Conservation (phyloP, 2,329 filamentous ascomycete species). For the Sarocladiaceae sp. region DNA sequence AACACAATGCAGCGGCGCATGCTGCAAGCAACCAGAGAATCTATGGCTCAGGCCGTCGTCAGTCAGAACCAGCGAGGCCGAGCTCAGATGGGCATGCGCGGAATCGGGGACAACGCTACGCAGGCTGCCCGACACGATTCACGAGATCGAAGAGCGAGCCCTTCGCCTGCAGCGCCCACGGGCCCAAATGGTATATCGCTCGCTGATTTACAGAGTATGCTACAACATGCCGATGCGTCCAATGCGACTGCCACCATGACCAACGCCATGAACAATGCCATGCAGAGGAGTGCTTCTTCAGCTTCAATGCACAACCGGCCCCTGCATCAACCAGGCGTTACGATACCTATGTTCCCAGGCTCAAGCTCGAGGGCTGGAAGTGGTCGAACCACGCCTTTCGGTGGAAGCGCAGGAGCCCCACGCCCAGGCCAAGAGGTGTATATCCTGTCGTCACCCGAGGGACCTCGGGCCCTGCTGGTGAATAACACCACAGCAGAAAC, state of each 20-base stretch:
- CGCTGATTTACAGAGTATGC: conserved; percentile 38
- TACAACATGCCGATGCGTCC: conserved; percentile 38
- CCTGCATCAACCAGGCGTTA: conserved; percentile 33
- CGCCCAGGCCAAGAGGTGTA: conserved; percentile 45
- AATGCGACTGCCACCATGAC: conserved; percentile 37
- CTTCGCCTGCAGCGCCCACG: conserved; percentile 22
- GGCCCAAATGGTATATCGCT: conserved; percentile 23
- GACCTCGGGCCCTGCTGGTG: conserved; percentile 51
- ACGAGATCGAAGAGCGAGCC: conserved; percentile 23
- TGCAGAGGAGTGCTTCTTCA: conserved; percentile 45
- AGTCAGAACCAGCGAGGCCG: conserved; percentile 38
- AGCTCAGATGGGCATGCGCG: conserved; percentile 33
- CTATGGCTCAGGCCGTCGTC: conserved; percentile 32
- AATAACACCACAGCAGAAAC: conserved; percentile 42
- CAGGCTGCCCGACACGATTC: neutral
- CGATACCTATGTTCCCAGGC: conserved; percentile 31
- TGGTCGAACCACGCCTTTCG: conserved; percentile 38
- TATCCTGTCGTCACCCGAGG: conserved; percentile 53
- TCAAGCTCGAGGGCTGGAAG: conserved; percentile 34
- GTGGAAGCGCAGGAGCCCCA: conserved; percentile 14
- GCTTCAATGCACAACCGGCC: conserved; percentile 33
- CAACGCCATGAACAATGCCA: conserved; percentile 41
- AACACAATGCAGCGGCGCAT: conserved; percentile 36
- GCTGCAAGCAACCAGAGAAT: conserved; percentile 41
- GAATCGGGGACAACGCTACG: conserved; percentile 26